Conservation (phyloP, 192 early-diverging fungal species). For the Backusella westeae region DNA sequence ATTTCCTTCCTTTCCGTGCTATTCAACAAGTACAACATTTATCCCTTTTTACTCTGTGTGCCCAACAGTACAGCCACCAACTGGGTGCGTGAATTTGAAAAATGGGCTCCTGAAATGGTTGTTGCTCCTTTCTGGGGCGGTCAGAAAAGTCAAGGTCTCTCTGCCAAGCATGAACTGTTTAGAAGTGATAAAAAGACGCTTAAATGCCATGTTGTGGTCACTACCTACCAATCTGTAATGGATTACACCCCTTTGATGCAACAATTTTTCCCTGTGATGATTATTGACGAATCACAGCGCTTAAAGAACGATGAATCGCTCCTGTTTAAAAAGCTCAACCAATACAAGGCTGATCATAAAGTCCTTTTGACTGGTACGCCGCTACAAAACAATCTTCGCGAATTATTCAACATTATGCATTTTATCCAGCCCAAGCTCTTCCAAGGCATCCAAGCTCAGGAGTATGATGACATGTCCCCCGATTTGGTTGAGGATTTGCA, state of each 20-base stretch:
- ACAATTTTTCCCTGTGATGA: slow-evolving; percentile 54
- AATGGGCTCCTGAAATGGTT: slow-evolving; percentile 64
- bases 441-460: slow-evolving; percentile 51
- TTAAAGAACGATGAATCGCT: slow-evolving; percentile 68
- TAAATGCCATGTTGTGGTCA: slow-evolving; percentile 71
- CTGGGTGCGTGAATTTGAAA: slow-evolving; percentile 70
- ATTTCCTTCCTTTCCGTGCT: slow-evolving; percentile 55
- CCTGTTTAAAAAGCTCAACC: slow-evolving; percentile 54
- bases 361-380: slow-evolving; percentile 74
- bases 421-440: slow-evolving; percentile 68
- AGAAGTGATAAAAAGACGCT: slow-evolving; percentile 16
- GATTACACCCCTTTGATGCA: not conserved
- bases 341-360: slow-evolving; percentile 47
- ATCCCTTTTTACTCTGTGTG: slow-evolving; percentile 68
- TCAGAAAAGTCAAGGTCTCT: slow-evolving; percentile 40
- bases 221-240: slow-evolving; percentile 59
- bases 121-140: slow-evolving; percentile 59
- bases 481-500: slow-evolving; percentile 66
- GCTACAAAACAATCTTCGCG: slow-evolving; percentile 69
- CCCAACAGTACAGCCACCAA: slow-evolving; percentile 63
- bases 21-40: slow-evolving; percentile 41
- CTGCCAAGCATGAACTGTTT: slow-evolving; percentile 55
- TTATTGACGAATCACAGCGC: slow-evolving; percentile 79
- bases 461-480: slow-evolving; percentile 50
- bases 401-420: slow-evolving; percentile 70